Base-by-base conservation (phyloP, 2,329 filamentous ascomycete genomes). In the Teratosphaeriaceae sp. region DNA sequence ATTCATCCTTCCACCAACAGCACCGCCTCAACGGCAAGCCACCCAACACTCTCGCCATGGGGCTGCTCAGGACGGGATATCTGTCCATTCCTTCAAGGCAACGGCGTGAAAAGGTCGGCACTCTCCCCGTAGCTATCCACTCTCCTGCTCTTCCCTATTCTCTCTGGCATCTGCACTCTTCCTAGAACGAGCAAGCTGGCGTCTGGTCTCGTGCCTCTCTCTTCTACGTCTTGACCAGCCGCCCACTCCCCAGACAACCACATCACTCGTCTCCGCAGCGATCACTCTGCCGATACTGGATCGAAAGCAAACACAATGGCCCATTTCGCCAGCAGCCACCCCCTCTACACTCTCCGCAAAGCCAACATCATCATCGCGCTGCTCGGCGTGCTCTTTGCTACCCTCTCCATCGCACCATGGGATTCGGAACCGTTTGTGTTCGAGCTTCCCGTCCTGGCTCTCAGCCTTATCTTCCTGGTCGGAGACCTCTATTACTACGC, bases 401-500 rank as follows among this genome's bases (percentile, higher is more conserved):
- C 19, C 31, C n/a, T 5, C 31, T 11, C 27, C 4, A 5, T 13
- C 27, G 5, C 4, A 5, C 27, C 33, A 20, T 11, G 2, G 18
- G 22, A 12, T 27, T 30, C 23, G n/a, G 27, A 30, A 4, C 12
- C 27, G 12, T 30, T 30, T 30, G 12, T 13, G 15, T 15, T 41
- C 26, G 16, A 29, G 16, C 29, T 18, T 13, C 19, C 12, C 6
- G 11, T 35, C 31, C 12, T 24, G 16, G 26, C 37, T 8, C 39
- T 15, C 19, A 24, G 38, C 19, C 34, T 38, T 21, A 30, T 41
- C 5, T 35, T 47, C 30, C 23, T 43, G 19, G 42, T 37, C 2
- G 34, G 38, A 8, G 47, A 50, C 23, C 26, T 50, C 9, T 35
- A 27, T 6, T 18, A 9, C 19, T 50, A 40, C 30, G 47, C 47